Conservation (phyloP, 2,329 filamentous ascomycete genomes). For the Juglanconis juglandina region DNA sequence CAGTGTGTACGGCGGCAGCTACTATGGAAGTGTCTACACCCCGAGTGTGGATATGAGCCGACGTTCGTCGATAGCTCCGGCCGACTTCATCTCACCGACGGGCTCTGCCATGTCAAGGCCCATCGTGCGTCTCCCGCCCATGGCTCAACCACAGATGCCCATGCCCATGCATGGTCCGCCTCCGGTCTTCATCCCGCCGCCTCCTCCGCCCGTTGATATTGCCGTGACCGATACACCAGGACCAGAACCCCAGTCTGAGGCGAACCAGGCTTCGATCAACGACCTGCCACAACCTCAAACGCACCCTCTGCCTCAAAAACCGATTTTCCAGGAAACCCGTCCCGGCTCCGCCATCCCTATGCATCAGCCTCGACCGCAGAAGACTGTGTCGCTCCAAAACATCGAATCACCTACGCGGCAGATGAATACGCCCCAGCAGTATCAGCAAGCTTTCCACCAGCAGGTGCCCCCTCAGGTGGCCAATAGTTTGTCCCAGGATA, state of each 20-base stretch:
- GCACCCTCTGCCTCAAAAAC: slow-evolving; percentile 57
- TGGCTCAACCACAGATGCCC: slow-evolving; percentile 30
- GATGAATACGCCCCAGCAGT: slow-evolving; percentile 43
- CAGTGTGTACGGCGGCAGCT: slow-evolving; percentile 72
- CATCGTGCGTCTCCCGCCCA: slow-evolving; percentile 78
- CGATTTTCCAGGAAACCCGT: slow-evolving; percentile 54
- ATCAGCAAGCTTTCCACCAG: slow-evolving; percentile 88
- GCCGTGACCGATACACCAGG: slow-evolving; percentile 8
- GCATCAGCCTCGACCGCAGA: slow-evolving; percentile 93
- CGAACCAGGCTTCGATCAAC: slow-evolving; percentile 41
- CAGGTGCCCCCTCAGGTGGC: slow-evolving; percentile 78
- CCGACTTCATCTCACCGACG: slow-evolving; percentile 75
- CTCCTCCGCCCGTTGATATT: slow-evolving; percentile 20
- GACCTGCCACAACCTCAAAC: slow-evolving; percentile 56
- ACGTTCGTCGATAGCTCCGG: slow-evolving; percentile 72
- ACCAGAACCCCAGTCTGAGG: slow-evolving; percentile 7
- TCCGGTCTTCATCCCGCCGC: slow-evolving; percentile 13
- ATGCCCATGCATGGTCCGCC: slow-evolving; percentile 25
- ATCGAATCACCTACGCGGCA: slow-evolving; percentile 76
- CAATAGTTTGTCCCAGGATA: slow-evolving; percentile 53
- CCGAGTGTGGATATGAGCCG: slow-evolving; percentile 83
- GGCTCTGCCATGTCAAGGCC: slow-evolving; percentile 78
- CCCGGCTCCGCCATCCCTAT: slow-evolving; percentile 60
- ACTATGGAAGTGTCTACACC: slow-evolving; percentile 72
- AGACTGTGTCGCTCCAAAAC: slow-evolving; percentile 86